phyloP scores from a whole-genome alignment of 179 eudicot genomes.

The Kewa caespitosa region DNA sequence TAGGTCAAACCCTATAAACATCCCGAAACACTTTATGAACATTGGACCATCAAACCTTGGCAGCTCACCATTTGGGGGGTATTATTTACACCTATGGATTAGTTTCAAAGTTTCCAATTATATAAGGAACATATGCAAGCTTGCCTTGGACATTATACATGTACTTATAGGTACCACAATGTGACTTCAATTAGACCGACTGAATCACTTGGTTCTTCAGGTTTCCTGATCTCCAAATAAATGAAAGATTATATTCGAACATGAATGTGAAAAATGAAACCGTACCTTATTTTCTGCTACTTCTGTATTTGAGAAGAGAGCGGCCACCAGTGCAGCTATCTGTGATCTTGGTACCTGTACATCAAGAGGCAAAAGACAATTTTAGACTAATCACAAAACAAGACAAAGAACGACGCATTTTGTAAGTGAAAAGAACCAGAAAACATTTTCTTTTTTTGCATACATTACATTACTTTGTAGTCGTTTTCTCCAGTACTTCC shows the following conservation, averaged over 20 bases:
- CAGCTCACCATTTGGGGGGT: not conserved
- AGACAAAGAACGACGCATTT: conserved; percentile 7
- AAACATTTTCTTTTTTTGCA: conserved; percentile 39
- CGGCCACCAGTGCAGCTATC: conserved; percentile 80
- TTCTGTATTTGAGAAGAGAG: conserved; percentile 75
- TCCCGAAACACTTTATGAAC: too few species aligned
- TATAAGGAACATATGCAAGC: not conserved
- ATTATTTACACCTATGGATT: not conserved
- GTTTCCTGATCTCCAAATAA: not conserved
- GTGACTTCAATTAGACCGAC: not conserved
- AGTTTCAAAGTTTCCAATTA: not conserved
- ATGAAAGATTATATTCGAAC: not conserved
- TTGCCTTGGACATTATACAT: not conserved
- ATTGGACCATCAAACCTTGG: not conserved
- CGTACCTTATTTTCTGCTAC: conserved; percentile 85
- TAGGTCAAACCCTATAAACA: too few species aligned
- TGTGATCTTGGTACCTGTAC: conserved; percentile 68
- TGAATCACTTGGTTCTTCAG: too few species aligned
- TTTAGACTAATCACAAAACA: not conserved
- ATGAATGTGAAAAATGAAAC: not conserved
- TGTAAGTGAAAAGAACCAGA: conserved; percentile 16
- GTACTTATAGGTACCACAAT: not conserved
- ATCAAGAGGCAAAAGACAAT: not conserved
- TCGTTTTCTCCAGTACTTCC: conserved; percentile 61
- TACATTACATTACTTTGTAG: conserved; percentile 99